phyloP scores from a whole-genome alignment of 208 protist genomes.

The Acanthamoeba quina region DNA sequence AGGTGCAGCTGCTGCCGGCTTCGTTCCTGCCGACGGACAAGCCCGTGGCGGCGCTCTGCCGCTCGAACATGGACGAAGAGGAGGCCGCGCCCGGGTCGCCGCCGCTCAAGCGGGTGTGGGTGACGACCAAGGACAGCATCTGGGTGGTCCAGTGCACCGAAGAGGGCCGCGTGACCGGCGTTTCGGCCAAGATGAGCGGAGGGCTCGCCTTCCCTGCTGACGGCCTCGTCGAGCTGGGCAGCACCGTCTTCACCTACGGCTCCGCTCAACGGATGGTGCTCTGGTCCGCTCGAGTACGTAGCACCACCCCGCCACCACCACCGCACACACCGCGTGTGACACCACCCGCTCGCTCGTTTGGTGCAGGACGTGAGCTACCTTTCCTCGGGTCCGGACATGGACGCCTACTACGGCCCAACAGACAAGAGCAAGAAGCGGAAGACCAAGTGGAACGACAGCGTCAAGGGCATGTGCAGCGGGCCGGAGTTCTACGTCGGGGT shows the following conservation, averaged over 20 bases:
- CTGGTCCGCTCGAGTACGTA: not conserved
- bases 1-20: not conserved
- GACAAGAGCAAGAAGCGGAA: slow-evolving; percentile 61
- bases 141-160: slow-evolving; percentile 25
- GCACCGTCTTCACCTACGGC: slow-evolving; percentile 21
- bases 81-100: not conserved
- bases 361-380: slow-evolving; percentile 7
- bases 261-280: slow-evolving; percentile 19
- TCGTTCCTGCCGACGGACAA: slow-evolving; percentile 24
- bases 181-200: slow-evolving; percentile 50
- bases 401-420: not conserved
- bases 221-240: slow-evolving; percentile 34
- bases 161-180: not conserved
- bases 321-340: not conserved
- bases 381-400: slow-evolving; percentile 13
- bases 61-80: not conserved
- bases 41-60: not conserved
- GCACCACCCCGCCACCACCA: not conserved
- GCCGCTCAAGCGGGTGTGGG: slow-evolving; percentile 21
- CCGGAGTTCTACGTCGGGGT: slow-evolving; percentile 38
- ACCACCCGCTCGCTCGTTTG: not conserved
- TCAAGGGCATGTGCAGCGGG: slow-evolving; percentile 42
- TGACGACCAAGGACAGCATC: slow-evolving; percentile 28
- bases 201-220: slow-evolving; percentile 44
- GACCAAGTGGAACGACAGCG: slow-evolving; percentile 64